Evolutionary conservation across 1,284 basidiomycete species (phyloP).

Genomic region (Agaricales sp.): DNA sequence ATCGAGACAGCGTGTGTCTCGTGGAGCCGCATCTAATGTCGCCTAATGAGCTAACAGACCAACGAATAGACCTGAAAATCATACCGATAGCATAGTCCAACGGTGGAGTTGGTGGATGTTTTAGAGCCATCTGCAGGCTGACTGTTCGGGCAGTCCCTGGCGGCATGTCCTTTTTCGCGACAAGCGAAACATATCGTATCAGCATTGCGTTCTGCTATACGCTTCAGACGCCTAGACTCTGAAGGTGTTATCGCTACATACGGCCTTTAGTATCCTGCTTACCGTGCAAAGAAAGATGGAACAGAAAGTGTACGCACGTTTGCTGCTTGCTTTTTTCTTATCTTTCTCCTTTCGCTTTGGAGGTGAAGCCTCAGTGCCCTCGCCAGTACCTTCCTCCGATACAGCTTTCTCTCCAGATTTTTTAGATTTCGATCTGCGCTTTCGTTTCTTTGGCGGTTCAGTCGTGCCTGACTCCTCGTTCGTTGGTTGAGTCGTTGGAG

Average conservation of each 20-base stretch:
- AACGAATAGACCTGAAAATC: conserved; percentile 15
- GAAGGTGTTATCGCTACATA: neutral
- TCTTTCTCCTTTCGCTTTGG: conserved; percentile 18
- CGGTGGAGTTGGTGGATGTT: conserved; percentile 21
- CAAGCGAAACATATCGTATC: conserved; percentile 82
- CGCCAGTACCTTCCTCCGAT: conserved; percentile 14
- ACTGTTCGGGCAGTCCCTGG: conserved; percentile 71
- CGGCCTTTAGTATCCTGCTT: too few species aligned
- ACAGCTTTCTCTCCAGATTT: conserved; percentile 16
- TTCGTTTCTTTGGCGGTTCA: conserved; percentile 19
- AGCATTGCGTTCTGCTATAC: conserved; percentile 49
- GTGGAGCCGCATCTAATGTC: conserved; percentile 69
- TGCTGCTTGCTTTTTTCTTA: conserved; percentile 17
- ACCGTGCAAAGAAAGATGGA: conserved; percentile 7
- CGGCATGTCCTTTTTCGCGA: conserved; percentile 76
- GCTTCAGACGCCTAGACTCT: conserved; percentile 57
- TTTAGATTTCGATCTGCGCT: conserved; percentile 14
- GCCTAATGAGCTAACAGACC: neutral
- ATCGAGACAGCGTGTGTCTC: conserved; percentile 70
- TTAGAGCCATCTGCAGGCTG: conserved; percentile 18
- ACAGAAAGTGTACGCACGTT: conserved; percentile 7
- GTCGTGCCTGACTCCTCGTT: conserved; percentile 11
- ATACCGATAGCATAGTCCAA: conserved; percentile 81
- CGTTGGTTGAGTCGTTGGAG: too few species aligned
- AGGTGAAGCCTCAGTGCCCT: conserved; percentile 5